Base-by-base conservation (phyloP, 1,284 basidiomycete genomes). In the Entoloma clypeatum region DNA sequence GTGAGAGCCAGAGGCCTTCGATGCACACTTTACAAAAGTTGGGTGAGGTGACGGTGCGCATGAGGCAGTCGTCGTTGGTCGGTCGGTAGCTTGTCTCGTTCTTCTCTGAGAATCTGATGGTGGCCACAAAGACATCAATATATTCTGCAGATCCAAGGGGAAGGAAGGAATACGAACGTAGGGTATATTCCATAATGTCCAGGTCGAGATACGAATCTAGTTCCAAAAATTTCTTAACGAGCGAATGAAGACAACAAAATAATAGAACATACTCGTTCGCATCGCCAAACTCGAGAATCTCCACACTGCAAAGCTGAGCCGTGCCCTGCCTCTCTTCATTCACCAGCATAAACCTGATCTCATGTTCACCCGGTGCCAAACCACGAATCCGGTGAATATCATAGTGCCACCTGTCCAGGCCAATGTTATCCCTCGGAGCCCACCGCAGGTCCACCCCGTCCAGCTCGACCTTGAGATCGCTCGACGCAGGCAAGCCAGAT, bases 61-160 rank as follows among this genome's bases (percentile, higher is more conserved):
- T 92, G 39, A 92, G 74, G 56, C 89, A 92, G 55, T 79, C 83
- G 52, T 89, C 83, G 53, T 91, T 89, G 3, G 87, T 91, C 25
- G 85, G 85, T 11, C 84, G 74, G 59, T 82, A 87, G 2, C 74
- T 72, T 0, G 81, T 85, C 41, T 61, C 56, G 49, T 87, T 85
- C 36, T 62, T 60, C 18, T 75, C 64, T 1, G 79, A 80, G 55
- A 71, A 85, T 14, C 79, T 85, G 44, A 39, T 35, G 25, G 28
- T 22, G 34, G 11, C 18, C 5, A 8, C 9, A 7, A 28, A 27
- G 32, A 28, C 5, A 17, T 40, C 29, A 41, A n/a, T 17, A 34
- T 18, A 17, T 14, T 17, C n/a, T 14, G 25, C 45, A 36, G 4
- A 40, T 27, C 25, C 18, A 17, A 21, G n/a, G 22, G 18, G 27